Evolutionary conservation across 73 alveolate species (phyloP).

Genomic region (Breviolum minutum): DNA sequence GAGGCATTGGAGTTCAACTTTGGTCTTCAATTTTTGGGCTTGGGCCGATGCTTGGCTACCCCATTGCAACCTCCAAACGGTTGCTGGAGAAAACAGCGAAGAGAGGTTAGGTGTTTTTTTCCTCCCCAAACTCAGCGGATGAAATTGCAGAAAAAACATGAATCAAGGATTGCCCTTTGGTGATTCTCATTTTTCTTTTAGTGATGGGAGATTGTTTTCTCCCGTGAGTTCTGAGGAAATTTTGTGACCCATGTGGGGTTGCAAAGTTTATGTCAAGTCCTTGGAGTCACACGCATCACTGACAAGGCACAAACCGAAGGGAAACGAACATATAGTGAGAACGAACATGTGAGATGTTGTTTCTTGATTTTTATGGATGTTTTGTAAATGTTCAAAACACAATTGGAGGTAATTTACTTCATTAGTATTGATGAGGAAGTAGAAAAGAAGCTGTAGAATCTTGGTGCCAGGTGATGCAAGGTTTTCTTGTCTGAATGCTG

Average conservation of each 20-base stretch:
- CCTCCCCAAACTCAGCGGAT: not conserved
- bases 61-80: too few species aligned
- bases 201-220: not conserved
- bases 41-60: slow-evolving; percentile 30
- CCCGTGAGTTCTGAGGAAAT: slow-evolving; percentile 36
- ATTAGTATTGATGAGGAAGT: too few species aligned
- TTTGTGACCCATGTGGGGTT: slow-evolving; percentile 70
- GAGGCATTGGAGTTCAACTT: slow-evolving; percentile 74
- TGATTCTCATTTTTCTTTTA: too few species aligned
- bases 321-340: not conserved
- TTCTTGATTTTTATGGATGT: not conserved
- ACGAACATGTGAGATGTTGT: not conserved
- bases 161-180: not conserved
- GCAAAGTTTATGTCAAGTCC: slow-evolving; percentile 34
- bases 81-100: too few species aligned
- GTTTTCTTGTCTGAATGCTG: too few species aligned
- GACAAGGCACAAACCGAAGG: slow-evolving; percentile 21
- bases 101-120: not conserved
- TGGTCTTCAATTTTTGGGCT: slow-evolving; percentile 71
- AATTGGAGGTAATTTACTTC: too few species aligned
- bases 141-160: not conserved
- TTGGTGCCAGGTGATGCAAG: not conserved
- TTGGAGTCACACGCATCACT: slow-evolving; percentile 22
- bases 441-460: not conserved
- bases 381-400: too few species aligned